Evolutionary conservation across 2,329 filamentous ascomycete genomes (phyloP).

Genomic region (Fusarium virguliforme): DNA sequence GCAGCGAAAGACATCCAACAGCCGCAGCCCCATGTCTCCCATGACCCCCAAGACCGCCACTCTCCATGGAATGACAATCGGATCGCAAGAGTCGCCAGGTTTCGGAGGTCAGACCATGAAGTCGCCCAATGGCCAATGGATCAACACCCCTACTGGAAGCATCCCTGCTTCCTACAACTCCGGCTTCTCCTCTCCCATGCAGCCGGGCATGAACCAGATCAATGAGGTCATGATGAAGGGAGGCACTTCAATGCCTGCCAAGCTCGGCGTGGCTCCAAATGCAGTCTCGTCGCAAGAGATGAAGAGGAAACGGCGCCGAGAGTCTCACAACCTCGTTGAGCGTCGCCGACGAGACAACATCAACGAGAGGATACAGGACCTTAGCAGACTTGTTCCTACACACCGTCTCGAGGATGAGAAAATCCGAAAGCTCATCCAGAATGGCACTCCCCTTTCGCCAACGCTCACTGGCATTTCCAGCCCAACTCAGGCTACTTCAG

Average conservation of each 20-base stretch:
- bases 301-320: constrained; percentile 90
- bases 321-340: constrained; percentile 97
- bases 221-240: constrained; percentile 91
- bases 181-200: constrained; percentile 87
- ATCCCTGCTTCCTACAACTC: constrained; percentile 90
- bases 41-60: constrained; percentile 90
- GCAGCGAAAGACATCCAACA: constrained; percentile 82
- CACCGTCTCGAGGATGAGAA: constrained; percentile 98
- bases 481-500: constrained; percentile 85
- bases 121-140: constrained; percentile 90
- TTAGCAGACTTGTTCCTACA: constrained; percentile 91
- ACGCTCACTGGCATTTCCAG: constrained; percentile 79
- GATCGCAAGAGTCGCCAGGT: constrained; percentile 76
- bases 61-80: constrained; percentile 80
- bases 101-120: constrained; percentile 89
- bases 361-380: constrained; percentile 97
- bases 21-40: constrained; percentile 73
- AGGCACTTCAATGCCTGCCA: constrained; percentile 89
- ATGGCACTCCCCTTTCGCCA: constrained; percentile 90
- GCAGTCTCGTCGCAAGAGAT: constrained; percentile 88
- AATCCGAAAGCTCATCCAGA: constrained; percentile 93
- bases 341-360: constrained; percentile 96
- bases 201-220: constrained; percentile 81
- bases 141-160: constrained; percentile 84
- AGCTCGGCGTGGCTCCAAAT: constrained; percentile 73